Conservation (phyloP, 352 stramenopile genomes). For the Phytopythium montanum region DNA sequence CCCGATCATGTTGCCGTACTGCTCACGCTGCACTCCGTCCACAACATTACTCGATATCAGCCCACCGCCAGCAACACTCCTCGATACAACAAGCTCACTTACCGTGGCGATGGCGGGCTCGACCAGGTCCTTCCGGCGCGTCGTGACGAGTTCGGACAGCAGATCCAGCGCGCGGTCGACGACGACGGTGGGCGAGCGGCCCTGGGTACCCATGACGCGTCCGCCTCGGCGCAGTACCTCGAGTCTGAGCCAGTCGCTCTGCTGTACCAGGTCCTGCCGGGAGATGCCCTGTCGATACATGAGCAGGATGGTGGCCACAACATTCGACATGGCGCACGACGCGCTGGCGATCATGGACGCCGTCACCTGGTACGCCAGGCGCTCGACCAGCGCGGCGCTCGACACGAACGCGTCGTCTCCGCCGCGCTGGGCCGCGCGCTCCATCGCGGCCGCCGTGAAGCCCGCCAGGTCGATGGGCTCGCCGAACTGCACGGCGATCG, state of each 20-base stretch:
- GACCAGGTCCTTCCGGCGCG: constrained; percentile 68
- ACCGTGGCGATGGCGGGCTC: constrained; percentile 76
- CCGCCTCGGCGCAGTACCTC: constrained; percentile 71
- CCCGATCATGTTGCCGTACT: constrained; percentile 86
- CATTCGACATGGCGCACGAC: constrained; percentile 70
- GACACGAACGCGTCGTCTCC: constrained; percentile 27
- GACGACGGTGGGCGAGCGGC: constrained; percentile 56
- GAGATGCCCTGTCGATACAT: constrained; percentile 80
- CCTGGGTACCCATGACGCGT: constrained; percentile 67
- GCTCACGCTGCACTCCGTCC: constrained; percentile 42
- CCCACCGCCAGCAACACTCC: background rate
- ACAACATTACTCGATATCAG: constrained; percentile 12
- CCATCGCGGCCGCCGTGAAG: constrained; percentile 29
- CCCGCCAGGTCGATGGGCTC: constrained; percentile 61
- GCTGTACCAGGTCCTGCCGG: constrained; percentile 60
- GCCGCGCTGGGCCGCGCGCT: constrained; percentile 14
- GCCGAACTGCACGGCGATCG: constrained; percentile 76
- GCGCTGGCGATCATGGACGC: constrained; percentile 61
- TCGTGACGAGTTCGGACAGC: constrained; percentile 65
- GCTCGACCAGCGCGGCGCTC: constrained; percentile 38
- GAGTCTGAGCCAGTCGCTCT: constrained; percentile 67
- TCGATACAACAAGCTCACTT: constrained; percentile 27
- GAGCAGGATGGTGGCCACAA: constrained; percentile 71
- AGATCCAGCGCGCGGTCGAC: constrained; percentile 66
- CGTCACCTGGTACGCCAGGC: constrained; percentile 74